Base-by-base conservation (phyloP, 1,139 yeast species). In the Geotrichum aggregatum region DNA sequence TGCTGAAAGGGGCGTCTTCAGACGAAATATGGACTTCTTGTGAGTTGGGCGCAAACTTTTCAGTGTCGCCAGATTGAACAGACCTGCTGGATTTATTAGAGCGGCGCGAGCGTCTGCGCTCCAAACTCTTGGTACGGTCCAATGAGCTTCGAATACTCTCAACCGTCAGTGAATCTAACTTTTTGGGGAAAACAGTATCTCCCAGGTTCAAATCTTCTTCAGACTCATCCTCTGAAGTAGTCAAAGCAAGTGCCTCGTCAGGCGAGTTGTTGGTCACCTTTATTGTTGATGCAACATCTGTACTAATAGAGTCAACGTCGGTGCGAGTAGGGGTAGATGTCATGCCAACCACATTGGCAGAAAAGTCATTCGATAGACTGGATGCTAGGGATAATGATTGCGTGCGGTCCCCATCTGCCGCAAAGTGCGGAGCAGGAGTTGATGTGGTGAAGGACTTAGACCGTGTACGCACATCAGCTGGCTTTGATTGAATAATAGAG, bases 101-200 rank as follows among this genome's bases (percentile, higher is more conserved):
- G n/a, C 66, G 57, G 13, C 62, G 57, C 53, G 70, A 65, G 24
- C 67, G 63, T 44, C 68, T 62, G 24, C 73, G 61, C 52, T 68
- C 72, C 49, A 69, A 57, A 36, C 68, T 62, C 49, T 66, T 68
- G 7, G 70, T 62, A 38, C 72, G 64, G 48, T 69, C 71, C 18
- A 70, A 57, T 2, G 72, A 66, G 30, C 65, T 61, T 40, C 71
- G 63, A 38, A 70, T 68, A 14, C 60, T 60, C 49, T 66, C 72
- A 4, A 69, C 69, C 18, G 67, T 62, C n/a, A 61, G 57, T n/a
- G 60, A 52, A 39, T 66, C 71, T 45, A 70, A 61, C 22, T 59
- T 61, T 49, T 68, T 66, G 2, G 73, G 73, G 55, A 68, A 69
- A 10, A 70, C 68, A 3, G 72, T 67, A 44, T 67, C 66, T 3